A percentile compares a stretch with the other conserved stretches of the same genome.
Evolutionary conservation across 495 filamentous ascomycete species (phyloP).

Genomic region (Neurospora sublineolata): DNA sequence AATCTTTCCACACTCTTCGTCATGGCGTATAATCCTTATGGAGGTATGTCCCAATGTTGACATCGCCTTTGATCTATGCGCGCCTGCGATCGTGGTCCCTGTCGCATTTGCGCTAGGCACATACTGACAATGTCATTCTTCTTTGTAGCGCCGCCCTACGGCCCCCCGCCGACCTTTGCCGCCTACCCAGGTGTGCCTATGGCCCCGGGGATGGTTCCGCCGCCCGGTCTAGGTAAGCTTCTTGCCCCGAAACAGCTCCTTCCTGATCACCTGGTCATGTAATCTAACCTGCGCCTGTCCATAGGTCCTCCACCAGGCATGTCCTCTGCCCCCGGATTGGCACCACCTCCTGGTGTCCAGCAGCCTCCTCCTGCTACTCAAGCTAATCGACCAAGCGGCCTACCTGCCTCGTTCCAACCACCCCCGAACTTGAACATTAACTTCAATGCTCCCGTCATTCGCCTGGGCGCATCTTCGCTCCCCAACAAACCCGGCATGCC

Average conservation of each 20-base stretch:
- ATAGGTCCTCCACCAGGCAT: conserved; percentile 58
- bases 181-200: conserved; percentile 54
- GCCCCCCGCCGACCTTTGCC: conserved; percentile 59
- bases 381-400: conserved; percentile 63
- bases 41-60: conserved; percentile 41
- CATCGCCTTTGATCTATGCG: not conserved
- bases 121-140: conserved; percentile 4
- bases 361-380: conserved; percentile 53
- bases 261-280: not conserved
- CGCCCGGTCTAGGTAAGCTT: conserved; percentile 75
- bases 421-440: conserved; percentile 95
- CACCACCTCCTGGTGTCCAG: conserved; percentile 69
- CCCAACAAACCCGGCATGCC: conserved; percentile 50
- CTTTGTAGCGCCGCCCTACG: conserved; percentile 43
- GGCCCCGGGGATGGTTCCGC: conserved; percentile 56
- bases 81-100: not conserved
- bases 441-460: conserved; percentile 93
- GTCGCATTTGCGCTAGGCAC: not conserved
- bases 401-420: conserved; percentile 78
- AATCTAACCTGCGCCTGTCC: not conserved
- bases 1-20: conserved; percentile 6
- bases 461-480: conserved; percentile 61
- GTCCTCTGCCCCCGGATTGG: conserved; percentile 67
- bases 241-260: conserved; percentile 4
- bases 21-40: conserved; percentile 71